Conservation (phyloP, 1,284 basidiomycete genomes). For the Chiua sp. region DNA sequence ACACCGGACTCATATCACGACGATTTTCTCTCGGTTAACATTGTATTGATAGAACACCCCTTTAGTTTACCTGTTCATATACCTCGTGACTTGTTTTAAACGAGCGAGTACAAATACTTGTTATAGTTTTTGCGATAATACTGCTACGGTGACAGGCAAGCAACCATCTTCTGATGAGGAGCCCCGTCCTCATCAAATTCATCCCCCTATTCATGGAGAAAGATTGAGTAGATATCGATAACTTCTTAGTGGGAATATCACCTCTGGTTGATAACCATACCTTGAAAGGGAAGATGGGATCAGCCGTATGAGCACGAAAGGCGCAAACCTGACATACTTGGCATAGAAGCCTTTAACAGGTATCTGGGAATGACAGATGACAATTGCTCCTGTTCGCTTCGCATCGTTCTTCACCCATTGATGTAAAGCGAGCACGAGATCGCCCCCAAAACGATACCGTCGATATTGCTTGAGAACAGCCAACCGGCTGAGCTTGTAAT, state of each 20-base stretch:
- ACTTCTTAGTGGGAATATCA: slow-evolving; percentile 21
- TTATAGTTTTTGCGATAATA: slow-evolving; percentile 33
- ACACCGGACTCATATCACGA: slow-evolving; percentile 40
- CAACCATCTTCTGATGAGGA: slow-evolving; percentile 80
- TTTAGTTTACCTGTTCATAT: slow-evolving; percentile 40
- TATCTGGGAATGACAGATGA: slow-evolving; percentile 73
- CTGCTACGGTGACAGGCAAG: slow-evolving; percentile 49
- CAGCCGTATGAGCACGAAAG: slow-evolving; percentile 9
- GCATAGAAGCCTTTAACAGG: slow-evolving; percentile 73
- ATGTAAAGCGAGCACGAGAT: slow-evolving; percentile 66
- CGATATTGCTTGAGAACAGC: slow-evolving; percentile 72
- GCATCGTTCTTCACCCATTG: slow-evolving; percentile 56
- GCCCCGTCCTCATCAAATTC: slow-evolving; percentile 83
- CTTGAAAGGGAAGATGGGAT: slow-evolving; percentile 43
- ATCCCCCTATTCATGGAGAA: slow-evolving; percentile 55
- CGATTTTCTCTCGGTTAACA: slow-evolving; percentile 16
- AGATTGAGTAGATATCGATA: slow-evolving; percentile 22
- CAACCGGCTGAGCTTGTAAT: slow-evolving; percentile 74
- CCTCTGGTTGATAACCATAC: slow-evolving; percentile 73
- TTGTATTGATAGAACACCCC: slow-evolving; percentile 47
- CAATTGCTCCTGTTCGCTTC: slow-evolving; percentile 34
- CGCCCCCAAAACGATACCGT: slow-evolving; percentile 62
- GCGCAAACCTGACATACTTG: slow-evolving; percentile 54
- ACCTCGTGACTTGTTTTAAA: slow-evolving; percentile 29
- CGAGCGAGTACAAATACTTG: slow-evolving; percentile 24